Evolutionary conservation across 371 early-diverging fungal genomes (phyloP).

Genomic region (Apophysomyces ossiformis): DNA sequence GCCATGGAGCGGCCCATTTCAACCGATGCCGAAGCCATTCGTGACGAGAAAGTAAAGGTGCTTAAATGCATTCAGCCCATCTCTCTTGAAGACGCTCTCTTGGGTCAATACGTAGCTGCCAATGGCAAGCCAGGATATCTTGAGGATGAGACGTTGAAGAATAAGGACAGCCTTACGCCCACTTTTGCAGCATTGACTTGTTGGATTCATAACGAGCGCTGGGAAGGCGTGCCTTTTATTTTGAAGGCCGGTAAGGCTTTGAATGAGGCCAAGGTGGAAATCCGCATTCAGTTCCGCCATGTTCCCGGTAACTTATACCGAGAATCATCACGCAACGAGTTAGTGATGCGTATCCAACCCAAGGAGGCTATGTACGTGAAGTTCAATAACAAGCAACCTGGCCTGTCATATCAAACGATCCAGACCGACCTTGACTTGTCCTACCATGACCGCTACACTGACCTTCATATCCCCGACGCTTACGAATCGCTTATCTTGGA

Average conservation of each 20-base stretch:
- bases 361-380: slow-evolving; percentile 95
- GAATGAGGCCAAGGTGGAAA: slow-evolving; percentile 83
- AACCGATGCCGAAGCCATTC: slow-evolving; percentile 87
- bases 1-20: slow-evolving; percentile 94
- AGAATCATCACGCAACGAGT: slow-evolving; percentile 85
- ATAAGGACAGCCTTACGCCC: slow-evolving; percentile 69
- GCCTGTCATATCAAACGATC: slow-evolving; percentile 67
- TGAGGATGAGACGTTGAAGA: slow-evolving; percentile 84
- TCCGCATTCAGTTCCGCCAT: slow-evolving; percentile 92
- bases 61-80: slow-evolving; percentile 84
- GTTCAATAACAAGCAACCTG: slow-evolving; percentile 92
- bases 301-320: slow-evolving; percentile 80
- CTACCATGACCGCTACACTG: slow-evolving; percentile 83
- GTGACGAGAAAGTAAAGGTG: slow-evolving; percentile 93
- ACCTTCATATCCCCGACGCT: slow-evolving; percentile 91
- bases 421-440: slow-evolving; percentile 93
- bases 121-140: slow-evolving; percentile 86
- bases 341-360: slow-evolving; percentile 95
- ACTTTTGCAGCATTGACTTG: slow-evolving; percentile 87
- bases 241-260: slow-evolving; percentile 92
- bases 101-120: slow-evolving; percentile 89
- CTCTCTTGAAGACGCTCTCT: slow-evolving; percentile 72
- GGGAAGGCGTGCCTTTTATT: slow-evolving; percentile 92
- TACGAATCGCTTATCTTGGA: slow-evolving; percentile 94
- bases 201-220: slow-evolving; percentile 86